Base-by-base conservation (phyloP, 148 eudicot genomes). In the Fagopyrum homotropicum region DNA sequence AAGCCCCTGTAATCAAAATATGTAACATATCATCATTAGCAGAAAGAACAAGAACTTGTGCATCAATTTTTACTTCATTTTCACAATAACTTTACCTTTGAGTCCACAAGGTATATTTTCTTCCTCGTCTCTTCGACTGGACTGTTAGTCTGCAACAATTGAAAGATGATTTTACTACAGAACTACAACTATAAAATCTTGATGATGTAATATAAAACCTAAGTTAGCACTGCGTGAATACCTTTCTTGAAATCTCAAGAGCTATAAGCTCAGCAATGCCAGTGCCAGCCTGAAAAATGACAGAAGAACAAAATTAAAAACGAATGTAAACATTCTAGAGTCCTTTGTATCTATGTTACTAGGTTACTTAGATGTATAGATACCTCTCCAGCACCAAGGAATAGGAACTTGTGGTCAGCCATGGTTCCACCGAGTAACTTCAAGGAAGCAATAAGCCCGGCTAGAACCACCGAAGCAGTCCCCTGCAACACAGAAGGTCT, bases 331-430 rank as follows among this genome's bases (percentile, higher is more conserved):
- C 3, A 35, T 35, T 35, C n/a, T n/a, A n/a, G n/a, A n/a, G n/a
- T n/a, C n/a, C n/a, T n/a, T n/a, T n/a, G n/a, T n/a, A n/a, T n/a
- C n/a, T n/a, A n/a, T n/a, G n/a, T n/a, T n/a, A n/a, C n/a, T n/a
- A n/a, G n/a, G n/a, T n/a, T n/a, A n/a, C n/a, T n/a, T 12, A 0
- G 52, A 49, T 12, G 12, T 8, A 22, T 4, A 68, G n/a, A 70
- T 70, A 91, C 98, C 89, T 93, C 98, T 80, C 98, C 98, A 51
- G 98, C 98, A 50, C 98, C 98, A 63, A 93, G 79, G 82, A 93
- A 93, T 59, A 93, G 82, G 88, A 89, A 93, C n/a, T 77, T 91
- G 78, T 93, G 94, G 77, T 93, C 97, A 47, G 92, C 87, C 75
- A 93, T 86, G 82, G 79, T 83, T 78, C 98, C 94, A 71, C 91